Conservation (phyloP, 805 yeast genomes). For the Jamesozyma spencerorum region DNA sequence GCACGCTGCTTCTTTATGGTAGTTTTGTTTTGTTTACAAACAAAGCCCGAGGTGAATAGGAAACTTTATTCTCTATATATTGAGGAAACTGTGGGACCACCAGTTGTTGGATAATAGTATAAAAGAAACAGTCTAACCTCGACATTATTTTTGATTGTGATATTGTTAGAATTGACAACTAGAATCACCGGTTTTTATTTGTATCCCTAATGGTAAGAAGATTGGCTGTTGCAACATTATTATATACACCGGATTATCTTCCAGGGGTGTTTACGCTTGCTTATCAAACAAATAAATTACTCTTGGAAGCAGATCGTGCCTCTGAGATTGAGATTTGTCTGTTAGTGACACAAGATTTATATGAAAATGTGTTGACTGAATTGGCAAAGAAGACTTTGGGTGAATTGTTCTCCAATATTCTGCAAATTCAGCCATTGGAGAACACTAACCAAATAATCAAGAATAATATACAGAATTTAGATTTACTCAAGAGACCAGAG, state of each 20-base stretch:
- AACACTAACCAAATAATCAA: conserved; percentile 12
- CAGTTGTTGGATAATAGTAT: too few relatives aligned
- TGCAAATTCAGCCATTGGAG: conserved; percentile 20
- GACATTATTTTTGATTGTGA: too few relatives aligned
- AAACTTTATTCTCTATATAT: too few relatives aligned
- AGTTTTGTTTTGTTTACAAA: too few relatives aligned
- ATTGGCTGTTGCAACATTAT: conserved; percentile 29
- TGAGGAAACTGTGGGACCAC: too few relatives aligned
- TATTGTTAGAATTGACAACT: too few relatives aligned
- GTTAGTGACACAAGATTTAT: conserved; percentile 16
- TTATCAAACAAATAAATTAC: conserved; percentile 24
- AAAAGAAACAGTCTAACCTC: too few relatives aligned
- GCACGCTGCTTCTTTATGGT: too few relatives aligned
- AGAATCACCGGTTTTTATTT: too few relatives aligned
- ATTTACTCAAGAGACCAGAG: conserved; percentile 41
- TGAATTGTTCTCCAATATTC: conserved; percentile 21
- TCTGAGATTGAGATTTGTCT: conserved; percentile 10
- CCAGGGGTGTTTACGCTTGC: conserved; percentile 53
- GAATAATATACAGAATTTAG: conserved; percentile 22
- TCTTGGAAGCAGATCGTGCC: conserved; percentile 5
- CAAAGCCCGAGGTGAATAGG: too few relatives aligned
- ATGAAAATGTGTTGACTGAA: conserved; percentile 12
- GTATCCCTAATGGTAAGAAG: conserved; percentile 2
- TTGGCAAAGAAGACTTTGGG: conserved; percentile 12
- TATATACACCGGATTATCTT: conserved; percentile 43